Base-by-base conservation (phyloP, 768 basidiomycete genomes). In the Termitomyces sp. region DNA sequence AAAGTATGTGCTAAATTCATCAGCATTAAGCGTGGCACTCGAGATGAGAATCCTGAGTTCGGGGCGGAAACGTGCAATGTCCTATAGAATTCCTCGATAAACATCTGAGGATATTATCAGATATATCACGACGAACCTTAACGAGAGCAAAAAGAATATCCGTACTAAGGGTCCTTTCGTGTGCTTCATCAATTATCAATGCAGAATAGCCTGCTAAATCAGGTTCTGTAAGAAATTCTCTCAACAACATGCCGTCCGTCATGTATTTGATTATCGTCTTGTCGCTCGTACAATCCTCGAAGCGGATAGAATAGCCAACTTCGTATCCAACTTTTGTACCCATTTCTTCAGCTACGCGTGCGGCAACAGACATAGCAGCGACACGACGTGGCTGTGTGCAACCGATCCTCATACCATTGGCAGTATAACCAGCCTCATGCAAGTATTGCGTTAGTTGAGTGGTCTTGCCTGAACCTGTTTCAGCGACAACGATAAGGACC, bases 231-330 rank as follows among this genome's bases (percentile, higher is more conserved):
- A 99, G 74, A 72, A 98, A 98, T 72, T 98, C 94, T 66, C 97
- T 83, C 46, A 98, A 75, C 27, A 99, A 79, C 97, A 99, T 98
- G 34, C 97, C 97, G 67, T 99, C 97, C 44, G 97, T 99, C 97
- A 99, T 97, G 74, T 99, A 99, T 74, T 99, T 98, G 67, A 99
- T 79, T 44, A 95, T 89, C 4, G 97, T 99, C 78, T 97, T 98
- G 79, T 98, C 94, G 76, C 93, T 97, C 20, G 97, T 99, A 71
- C 94, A 97, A 72, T 99, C 97, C 73, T 99, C 97, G 74, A 99
- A 99, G 32, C 97, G 92, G 64, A 99, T 99, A 34, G 95, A 96
- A 72, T 99, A 99, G n/a, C 97, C 97, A 50, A 99, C 97, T 74
- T 98, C 96, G 64, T 95, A 92, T 10, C 97, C 97, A 41, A 99